phyloP scores from a whole-genome alignment of 306 rosid species.

The Chamaecrista fasciculata region DNA sequence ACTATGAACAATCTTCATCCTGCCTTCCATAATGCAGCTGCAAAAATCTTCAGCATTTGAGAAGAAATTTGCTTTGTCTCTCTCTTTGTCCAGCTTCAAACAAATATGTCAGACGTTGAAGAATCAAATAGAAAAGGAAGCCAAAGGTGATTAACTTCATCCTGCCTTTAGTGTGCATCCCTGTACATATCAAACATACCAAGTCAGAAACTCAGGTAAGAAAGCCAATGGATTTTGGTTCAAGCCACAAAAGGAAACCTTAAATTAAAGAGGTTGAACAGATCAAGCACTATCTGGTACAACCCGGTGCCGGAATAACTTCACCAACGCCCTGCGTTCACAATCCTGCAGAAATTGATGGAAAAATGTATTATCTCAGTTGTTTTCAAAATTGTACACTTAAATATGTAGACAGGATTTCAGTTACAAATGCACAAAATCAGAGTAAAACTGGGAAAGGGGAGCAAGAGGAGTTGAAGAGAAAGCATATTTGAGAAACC shows the following conservation, averaged over 20 bases:
- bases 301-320: conserved; percentile 74
- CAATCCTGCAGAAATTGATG: conserved; percentile 64
- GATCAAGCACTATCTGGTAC: conserved; percentile 39
- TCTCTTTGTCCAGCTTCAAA: conserved; percentile 26
- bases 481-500: no score
- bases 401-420: not conserved
- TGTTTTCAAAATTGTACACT: not conserved
- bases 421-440: not conserved
- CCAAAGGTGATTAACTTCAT: conserved; percentile 7
- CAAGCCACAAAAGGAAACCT: conserved; percentile 24
- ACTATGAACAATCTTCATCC: conserved; percentile 23
- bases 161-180: conserved; percentile 18
- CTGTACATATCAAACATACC: conserved; percentile 28
- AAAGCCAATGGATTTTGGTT: not conserved
- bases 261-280: conserved; percentile 22
- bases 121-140: conserved; percentile 18
- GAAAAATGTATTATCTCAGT: conserved; percentile 1
- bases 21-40: conserved; percentile 24
- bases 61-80: conserved; percentile 16
- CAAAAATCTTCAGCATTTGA: conserved; percentile 4
- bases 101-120: not conserved
- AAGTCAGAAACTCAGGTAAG: conserved; percentile 5
- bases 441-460: not conserved
- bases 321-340: conserved; percentile 81
- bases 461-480: not conserved